Evolutionary conservation across 2,329 filamentous ascomycete genomes (phyloP).

Genomic region (Exophiala sp.): DNA sequence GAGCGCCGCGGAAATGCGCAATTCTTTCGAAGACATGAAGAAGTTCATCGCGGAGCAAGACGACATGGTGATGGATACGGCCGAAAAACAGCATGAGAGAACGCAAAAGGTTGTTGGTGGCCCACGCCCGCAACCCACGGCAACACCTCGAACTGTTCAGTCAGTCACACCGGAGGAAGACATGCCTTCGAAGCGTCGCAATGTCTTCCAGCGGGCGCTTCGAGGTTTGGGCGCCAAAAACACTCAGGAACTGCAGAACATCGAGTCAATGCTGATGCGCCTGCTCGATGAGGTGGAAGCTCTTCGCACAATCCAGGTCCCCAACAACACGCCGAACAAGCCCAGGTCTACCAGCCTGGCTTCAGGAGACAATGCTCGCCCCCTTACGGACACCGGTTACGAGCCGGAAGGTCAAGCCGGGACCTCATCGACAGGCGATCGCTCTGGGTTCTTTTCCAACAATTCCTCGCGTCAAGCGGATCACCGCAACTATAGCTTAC

Average conservation of each 20-base stretch:
- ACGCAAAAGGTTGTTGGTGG: slow-evolving; percentile 80
- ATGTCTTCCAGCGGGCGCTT: slow-evolving; percentile 89
- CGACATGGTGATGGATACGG: slow-evolving; percentile 78
- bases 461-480: slow-evolving; percentile 34
- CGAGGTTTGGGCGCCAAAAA: slow-evolving; percentile 87
- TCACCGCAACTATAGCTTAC: slow-evolving; percentile 46
- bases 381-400: slow-evolving; percentile 71
- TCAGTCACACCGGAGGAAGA: slow-evolving; percentile 55
- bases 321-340: slow-evolving; percentile 30
- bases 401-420: slow-evolving; percentile 78
- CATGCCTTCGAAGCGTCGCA: slow-evolving; percentile 74
- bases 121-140: slow-evolving; percentile 71
- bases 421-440: slow-evolving; percentile 65
- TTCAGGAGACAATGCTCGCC: slow-evolving; percentile 67
- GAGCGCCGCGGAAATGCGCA: slow-evolving; percentile 93
- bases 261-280: slow-evolving; percentile 89
- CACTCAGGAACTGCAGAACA: slow-evolving; percentile 79
- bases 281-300: slow-evolving; percentile 88
- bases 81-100: slow-evolving; percentile 83
- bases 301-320: slow-evolving; percentile 59
- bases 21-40: slow-evolving; percentile 93
- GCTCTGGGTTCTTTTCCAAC: slow-evolving; percentile 71
- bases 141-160: slow-evolving; percentile 56
- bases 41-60: slow-evolving; percentile 87
- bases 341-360: slow-evolving; percentile 50